Evolutionary conservation across 257 asterid species (phyloP).

Genomic region (Primulina eburnea): DNA sequence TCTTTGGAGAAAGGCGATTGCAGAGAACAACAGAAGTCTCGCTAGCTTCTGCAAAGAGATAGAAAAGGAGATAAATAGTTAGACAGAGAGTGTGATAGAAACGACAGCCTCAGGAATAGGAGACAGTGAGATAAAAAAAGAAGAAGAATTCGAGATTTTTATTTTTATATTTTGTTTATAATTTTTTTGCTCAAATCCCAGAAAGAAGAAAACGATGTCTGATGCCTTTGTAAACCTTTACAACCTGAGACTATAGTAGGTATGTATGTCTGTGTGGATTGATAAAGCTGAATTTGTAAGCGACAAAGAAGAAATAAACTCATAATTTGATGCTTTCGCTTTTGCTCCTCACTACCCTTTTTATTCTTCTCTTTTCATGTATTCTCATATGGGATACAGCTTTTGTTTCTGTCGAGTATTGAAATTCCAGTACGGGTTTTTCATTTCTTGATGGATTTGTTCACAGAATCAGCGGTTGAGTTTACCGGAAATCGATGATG

Average conservation of each 20-base stretch:
- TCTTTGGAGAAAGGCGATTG: constrained; percentile 59
- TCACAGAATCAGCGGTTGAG: background rate
- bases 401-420: background rate
- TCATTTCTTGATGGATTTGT: constrained; percentile 14
- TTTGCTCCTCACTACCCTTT: background rate
- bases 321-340: background rate
- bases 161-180: background rate
- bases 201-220: constrained; percentile 81
- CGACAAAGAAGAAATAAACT: constrained; percentile 18
- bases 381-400: background rate
- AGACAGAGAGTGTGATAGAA: constrained; percentile 33
- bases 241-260: constrained; percentile 75
- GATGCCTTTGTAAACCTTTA: constrained; percentile 59
- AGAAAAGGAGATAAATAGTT: constrained; percentile 31
- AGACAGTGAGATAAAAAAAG: constrained; percentile 33
- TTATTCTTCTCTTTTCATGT: constrained; percentile 1
- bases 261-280: constrained; percentile 44
- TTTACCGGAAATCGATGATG: constrained; percentile 25
- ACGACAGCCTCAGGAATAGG: constrained; percentile 54
- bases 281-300: constrained; percentile 39
- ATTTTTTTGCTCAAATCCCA: constrained; percentile 41
- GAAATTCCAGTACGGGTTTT: background rate
- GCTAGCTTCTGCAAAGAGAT: constrained; percentile 37
- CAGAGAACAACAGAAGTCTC: constrained; percentile 50
- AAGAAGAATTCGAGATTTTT: constrained; percentile 18